Base-by-base conservation (phyloP, 1,139 yeast species). In the Geotrichum restrictum region DNA sequence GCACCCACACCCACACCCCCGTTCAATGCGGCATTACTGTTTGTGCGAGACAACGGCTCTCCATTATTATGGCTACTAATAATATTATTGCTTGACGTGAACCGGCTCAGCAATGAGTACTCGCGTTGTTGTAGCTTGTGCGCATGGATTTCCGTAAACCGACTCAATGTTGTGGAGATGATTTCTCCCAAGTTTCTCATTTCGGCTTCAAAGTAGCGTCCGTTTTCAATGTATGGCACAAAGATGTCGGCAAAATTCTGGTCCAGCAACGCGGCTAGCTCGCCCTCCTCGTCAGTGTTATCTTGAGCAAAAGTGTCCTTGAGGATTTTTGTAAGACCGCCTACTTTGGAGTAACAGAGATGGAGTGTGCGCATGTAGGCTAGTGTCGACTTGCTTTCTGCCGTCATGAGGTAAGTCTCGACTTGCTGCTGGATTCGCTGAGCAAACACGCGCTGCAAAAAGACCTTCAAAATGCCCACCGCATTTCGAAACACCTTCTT, bases 331-430 rank as follows among this genome's bases (percentile, higher is more conserved):
- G 87, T 82, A 61, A 85, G 79, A 42, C 77, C 79, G 14, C 81
- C 80, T 2, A 86, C 74, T 43, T 80, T 69, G 0, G 78, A 76
- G 64, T 82, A 85, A 29, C 86, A 72, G 1, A 82, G 74, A 68
- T 88, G 89, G 37, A 93, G 70, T 1, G 85, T 76, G 61, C 98
- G 77, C 6, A 89, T 82, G 65, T 86, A 91, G 0, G 96, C 89
- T 53, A 93, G 71, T 1, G 81, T 74, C 22, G 88, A 80, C 7
- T 80, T 74, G 1, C 84, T 76, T 52, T 81, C 78, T 0, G 96
- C 85, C 53, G 78, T 78, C 53, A 77, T 81, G 45, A 91, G 70
- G 42, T 86, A 72, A 1, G 79, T 71, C 56, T 83, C 83, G 18
- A 88, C 76, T 60, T 85, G 81, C 31, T 82, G 80, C 60, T 83